phyloP scores from a whole-genome alignment of 2,329 filamentous ascomycete genomes.

The Penicillium expansum region DNA sequence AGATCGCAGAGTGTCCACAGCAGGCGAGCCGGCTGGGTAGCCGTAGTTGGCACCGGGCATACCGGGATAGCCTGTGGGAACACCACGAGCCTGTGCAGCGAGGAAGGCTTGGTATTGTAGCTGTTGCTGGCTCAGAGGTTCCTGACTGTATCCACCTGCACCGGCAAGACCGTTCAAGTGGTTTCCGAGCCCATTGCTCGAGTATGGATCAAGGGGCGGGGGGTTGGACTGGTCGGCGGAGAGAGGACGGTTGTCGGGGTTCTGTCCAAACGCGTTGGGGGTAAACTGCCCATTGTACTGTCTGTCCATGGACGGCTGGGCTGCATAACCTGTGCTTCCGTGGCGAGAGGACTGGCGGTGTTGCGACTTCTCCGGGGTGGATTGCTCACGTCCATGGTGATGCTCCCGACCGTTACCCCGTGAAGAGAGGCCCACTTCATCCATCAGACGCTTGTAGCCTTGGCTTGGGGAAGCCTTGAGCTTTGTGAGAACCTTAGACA shows the following conservation, averaged over 20 bases:
- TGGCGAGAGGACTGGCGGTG: constrained; percentile 45
- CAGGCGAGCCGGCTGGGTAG: constrained; percentile 42
- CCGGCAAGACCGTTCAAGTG: constrained; percentile 31
- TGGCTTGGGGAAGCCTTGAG: constrained; percentile 93
- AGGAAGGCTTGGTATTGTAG: constrained; percentile 59
- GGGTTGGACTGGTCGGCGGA: constrained; percentile 36
- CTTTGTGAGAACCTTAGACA: constrained; percentile 80
- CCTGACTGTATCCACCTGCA: constrained; percentile 37
- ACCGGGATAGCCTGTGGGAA: constrained; percentile 44
- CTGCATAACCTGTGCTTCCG: constrained; percentile 35
- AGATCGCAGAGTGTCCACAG: constrained; percentile 42
- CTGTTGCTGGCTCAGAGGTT: constrained; percentile 49
- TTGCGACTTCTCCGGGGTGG: constrained; percentile 42
- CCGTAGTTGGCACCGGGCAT: constrained; percentile 46
- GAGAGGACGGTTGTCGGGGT: constrained; percentile 38
- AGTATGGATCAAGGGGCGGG: constrained; percentile 41
- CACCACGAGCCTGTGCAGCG: constrained; percentile 45
- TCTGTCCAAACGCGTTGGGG: constrained; percentile 36
- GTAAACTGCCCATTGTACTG: constrained; percentile 44
- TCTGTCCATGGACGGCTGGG: constrained; percentile 40
- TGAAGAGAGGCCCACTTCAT: constrained; percentile 85
- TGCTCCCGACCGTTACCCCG: constrained; percentile 41
- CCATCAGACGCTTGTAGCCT: constrained; percentile 98
- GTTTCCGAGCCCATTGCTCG: constrained; percentile 31
- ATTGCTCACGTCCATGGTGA: constrained; percentile 41